Evolutionary conservation across 2,329 filamentous ascomycete genomes (phyloP), one percentile per base, ranked within the genome.

Genomic region (Phialocephala sp.): DNA sequence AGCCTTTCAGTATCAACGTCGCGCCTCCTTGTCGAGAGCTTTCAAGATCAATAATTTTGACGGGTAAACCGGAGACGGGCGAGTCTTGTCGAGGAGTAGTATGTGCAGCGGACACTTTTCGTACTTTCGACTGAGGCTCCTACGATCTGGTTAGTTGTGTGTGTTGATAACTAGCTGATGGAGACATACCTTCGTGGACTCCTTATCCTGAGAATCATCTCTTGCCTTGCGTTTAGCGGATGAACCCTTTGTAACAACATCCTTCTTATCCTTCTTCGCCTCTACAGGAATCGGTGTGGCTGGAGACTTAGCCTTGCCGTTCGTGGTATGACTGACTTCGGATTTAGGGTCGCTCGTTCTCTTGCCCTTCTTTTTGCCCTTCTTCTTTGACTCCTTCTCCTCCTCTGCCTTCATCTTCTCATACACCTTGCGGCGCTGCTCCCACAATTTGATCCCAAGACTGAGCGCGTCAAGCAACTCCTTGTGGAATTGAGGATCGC

Each of bases 371-470:
- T 88, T 90, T 72, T 90, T 87, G 57, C 86, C 85, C 63, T 80
- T 79, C 66, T 83, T 83, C 75, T 72, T 72, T 8, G 67, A 52
- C 32, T 63, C 68, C 80, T 79, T 81, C 79, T 86, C 82, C 79
- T 84, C 84, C 83, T 87, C 79, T 78, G 84, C 76, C 78, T 86
- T 82, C 78, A 84, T 83, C 78, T 84, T 80, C 78, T 85, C 79
- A 78, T 85, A 81, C 64, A 80, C 82, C 72, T 85, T 86, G 15
- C 88, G 87, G 43, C 87, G 82, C 61, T 86, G 86, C 75, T 94
- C 90, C 95, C 95, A 98, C 0, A 93, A 91, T 78, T 89, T 91
- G 79, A 97, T 92, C 5, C 94, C 95, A 50, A 85, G 87, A 22
- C 84, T 86, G 64, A 97, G 90, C 64, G 90, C 92, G 12, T 89